These are phyloP conservation scores for Panus rudis DNA, from an alignment of 768 basidiomycete species.

Conservation along the genomic window DNA sequence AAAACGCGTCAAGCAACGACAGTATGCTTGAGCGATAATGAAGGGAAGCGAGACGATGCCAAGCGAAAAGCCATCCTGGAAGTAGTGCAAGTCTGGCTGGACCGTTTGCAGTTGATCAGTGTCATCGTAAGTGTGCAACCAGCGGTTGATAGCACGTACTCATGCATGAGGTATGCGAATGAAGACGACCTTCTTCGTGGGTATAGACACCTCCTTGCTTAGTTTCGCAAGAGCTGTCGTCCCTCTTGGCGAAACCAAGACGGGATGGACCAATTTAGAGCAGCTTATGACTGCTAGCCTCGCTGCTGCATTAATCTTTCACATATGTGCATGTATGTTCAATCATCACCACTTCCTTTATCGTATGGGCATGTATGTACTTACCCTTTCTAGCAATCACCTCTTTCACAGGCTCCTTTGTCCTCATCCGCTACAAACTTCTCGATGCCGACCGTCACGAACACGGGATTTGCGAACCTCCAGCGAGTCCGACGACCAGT, in stretches of 20 bases:
- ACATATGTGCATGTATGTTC: constrained; percentile 10
- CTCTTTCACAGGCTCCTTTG: constrained; percentile 11
- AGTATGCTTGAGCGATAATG: too few relatives aligned
- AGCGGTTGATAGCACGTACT: neutral
- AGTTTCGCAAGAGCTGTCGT: constrained; percentile 4
- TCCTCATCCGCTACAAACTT: constrained; percentile 14
- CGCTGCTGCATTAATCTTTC: constrained; percentile 9
- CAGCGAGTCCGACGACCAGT: neutral
- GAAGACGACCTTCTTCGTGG: constrained; percentile 56
- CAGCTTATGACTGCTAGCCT: constrained; percentile 9
- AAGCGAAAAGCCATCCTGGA: constrained; percentile 37
- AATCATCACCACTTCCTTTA: neutral
- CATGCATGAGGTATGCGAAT: neutral
- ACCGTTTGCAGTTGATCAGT: constrained; percentile 48
- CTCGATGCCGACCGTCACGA: constrained; percentile 5
- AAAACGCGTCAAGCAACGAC: too few relatives aligned
- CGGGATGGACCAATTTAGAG: constrained; percentile 3
- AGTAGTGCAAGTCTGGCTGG: constrained; percentile 50
- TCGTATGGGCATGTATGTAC: neutral
- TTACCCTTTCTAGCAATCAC: constrained; percentile 6
- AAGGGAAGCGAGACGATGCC: too few relatives aligned
- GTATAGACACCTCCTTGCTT: constrained; percentile 30
- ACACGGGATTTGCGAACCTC: neutral
- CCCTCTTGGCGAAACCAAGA: neutral
- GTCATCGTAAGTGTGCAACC: constrained; percentile 36